phyloP scores from a whole-genome alignment of 306 rosid species.

The Betula pendula region DNA sequence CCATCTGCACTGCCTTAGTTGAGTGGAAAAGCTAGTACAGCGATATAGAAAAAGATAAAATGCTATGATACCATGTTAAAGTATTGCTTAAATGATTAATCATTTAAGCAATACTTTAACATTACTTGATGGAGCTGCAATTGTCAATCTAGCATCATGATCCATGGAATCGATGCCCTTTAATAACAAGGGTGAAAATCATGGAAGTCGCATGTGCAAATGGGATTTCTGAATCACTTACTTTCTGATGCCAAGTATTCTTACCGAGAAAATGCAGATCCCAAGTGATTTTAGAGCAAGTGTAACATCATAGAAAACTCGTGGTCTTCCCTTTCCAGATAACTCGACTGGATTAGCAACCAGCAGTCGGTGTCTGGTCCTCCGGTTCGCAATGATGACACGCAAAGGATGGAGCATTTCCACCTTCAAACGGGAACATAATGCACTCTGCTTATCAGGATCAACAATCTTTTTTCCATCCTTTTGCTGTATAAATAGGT shows the following conservation, averaged over 20 bases:
- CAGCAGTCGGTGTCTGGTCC: slow-evolving; percentile 79
- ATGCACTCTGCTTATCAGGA: slow-evolving; percentile 47
- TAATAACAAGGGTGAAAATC: slow-evolving; percentile 6
- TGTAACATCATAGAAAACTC: slow-evolving; percentile 74
- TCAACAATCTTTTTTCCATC: slow-evolving; percentile 71
- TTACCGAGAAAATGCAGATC: slow-evolving; percentile 78
- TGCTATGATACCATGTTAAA: neutral
- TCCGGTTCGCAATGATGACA: slow-evolving; percentile 58
- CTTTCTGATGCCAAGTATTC: slow-evolving; percentile 15
- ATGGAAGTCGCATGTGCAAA: neutral
- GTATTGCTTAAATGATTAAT: too few relatives aligned
- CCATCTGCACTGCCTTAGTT: slow-evolving; percentile 5
- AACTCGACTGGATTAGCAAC: slow-evolving; percentile 86
- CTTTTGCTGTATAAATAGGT: slow-evolving; percentile 67
- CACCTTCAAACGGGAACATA: slow-evolving; percentile 60
- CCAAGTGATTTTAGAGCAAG: slow-evolving; percentile 67
- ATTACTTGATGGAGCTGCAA: slow-evolving; percentile 5
- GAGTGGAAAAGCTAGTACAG: neutral
- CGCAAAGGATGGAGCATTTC: slow-evolving; percentile 85
- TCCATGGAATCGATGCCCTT: neutral
- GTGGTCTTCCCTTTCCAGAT: slow-evolving; percentile 79
- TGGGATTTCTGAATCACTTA: slow-evolving; percentile 13
- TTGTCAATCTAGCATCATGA: neutral
- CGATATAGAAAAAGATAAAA: neutral
- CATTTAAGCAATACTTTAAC: too few relatives aligned